Evolutionary conservation across 768 basidiomycete species (phyloP), one percentile per base, ranked within the genome.

Genomic region (Hirschioporus abietinus): DNA sequence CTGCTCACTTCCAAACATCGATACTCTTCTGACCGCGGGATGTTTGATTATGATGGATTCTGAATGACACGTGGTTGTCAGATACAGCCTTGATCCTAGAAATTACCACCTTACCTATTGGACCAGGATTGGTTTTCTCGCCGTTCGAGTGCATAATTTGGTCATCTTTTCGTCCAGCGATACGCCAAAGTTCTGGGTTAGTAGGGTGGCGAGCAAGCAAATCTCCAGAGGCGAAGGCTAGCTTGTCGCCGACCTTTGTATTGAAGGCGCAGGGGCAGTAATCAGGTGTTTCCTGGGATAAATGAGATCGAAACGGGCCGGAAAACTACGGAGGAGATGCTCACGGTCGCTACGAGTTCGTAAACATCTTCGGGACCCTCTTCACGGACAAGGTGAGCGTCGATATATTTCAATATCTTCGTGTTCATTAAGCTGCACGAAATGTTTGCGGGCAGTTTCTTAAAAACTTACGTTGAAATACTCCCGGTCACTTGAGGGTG

Each of bases 91-190:
- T 17, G 9, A 5, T 3, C 60, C 9, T 3, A 15, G 23, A 6
- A 7, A 2, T 30, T 30, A 30, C 30, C 2, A 1, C 15, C 25
- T 26, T 65, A 64, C 68, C 63, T 7, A 69, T 30, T 12, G 68
- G 66, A 12, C 61, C 64, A 1, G 68, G 68, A 57, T 69, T 69
- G 18, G 66, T 69, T 66, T 79, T 81, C 68, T 80, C 77, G 23
- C 81, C 81, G 12, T 78, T 81, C 35, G 71, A 74, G 60, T 79
- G 74, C 71, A 79, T 78, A 57, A 84, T 79, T 69, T 83, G 82
- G 65, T 84, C 83, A 65, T 83, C 83, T 9, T 71, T 73, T 17
- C 84, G 74, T 1, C 83, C 82, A 62, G 72, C 76, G 1, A 83
- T 69, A 64, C 72, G 78, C 74, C 76, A 82, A 34, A 76, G 68